Base-by-base conservation (phyloP, 768 basidiomycete species). In the Guyanaporus albipodus region DNA sequence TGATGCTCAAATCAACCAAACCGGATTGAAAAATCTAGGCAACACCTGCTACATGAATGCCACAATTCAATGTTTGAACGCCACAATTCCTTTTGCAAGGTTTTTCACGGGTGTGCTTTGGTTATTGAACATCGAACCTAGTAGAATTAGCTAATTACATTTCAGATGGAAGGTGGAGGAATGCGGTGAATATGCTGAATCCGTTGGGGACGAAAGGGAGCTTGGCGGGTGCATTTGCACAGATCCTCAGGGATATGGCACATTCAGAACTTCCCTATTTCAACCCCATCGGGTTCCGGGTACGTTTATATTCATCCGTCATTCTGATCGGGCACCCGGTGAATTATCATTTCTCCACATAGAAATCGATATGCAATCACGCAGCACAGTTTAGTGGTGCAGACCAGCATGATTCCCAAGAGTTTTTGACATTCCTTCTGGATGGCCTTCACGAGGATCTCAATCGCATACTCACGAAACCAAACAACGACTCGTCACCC, bases 21-120 rank as follows among this genome's bases (percentile, higher is more conserved):
- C 84, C 0, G 95, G 95, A 4, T 66, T 99, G 62, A 94, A 94
- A 78, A 99, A 99, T 63, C 62, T 98, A 50, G 85, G 88, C 15
- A 98, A 97, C 64, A 99, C 96, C 8, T 99, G 96, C 66, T 99
- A 98, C 63, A 98, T 98, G 92, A 98, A 98, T 64, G 90, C 96
- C 24, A 93, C 92, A 6, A 80, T 99, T 14, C 96, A 99, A 67
- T 99, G 96, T 65, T 72, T 99, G 61, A 92, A 85, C 62, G 94
- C 94, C 0, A 96, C 95, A 0, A 81, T 88, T 7, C 95, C 95
- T 0, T 95, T 99, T 66, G 81, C 93, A 24, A 77, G 83, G 44
- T 97, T 94, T 71, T 98, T 99, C 59, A 85, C 83, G 4, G 87
- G 92, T 93, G 61, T 29, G 41, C 38, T 15, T 18, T n/a, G 50